Evolutionary conservation across 495 filamentous ascomycete species (phyloP).

Genomic region (Aspergillus hancockii): DNA sequence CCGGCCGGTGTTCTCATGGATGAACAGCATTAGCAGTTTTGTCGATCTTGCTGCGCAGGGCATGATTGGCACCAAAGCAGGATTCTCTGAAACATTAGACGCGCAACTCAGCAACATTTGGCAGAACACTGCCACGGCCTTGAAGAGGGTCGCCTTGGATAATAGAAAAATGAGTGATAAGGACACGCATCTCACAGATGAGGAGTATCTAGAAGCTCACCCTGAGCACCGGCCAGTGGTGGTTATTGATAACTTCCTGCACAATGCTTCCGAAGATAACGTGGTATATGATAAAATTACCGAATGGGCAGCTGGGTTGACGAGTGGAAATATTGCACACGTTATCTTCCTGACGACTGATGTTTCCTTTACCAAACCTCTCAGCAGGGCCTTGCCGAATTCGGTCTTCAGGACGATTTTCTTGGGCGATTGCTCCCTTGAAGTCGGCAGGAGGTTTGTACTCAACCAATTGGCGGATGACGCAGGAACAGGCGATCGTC

Average conservation of each 20-base stretch:
- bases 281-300: constrained; percentile 88
- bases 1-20: constrained; percentile 90
- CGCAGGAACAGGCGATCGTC: constrained; percentile 38
- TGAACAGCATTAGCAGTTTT: constrained; percentile 90
- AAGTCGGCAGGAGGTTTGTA: constrained; percentile 88
- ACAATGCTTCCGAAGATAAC: constrained; percentile 69
- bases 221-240: constrained; percentile 83
- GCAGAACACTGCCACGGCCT: constrained; percentile 78
- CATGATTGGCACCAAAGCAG: constrained; percentile 90
- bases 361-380: constrained; percentile 81
- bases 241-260: constrained; percentile 92
- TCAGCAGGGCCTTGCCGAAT: constrained; percentile 85
- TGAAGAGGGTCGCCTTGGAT: constrained; percentile 74
- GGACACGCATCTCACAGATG: constrained; percentile 71
- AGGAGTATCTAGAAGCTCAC: constrained; percentile 90
- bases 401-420: constrained; percentile 85
- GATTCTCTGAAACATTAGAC: constrained; percentile 93
- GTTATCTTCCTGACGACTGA: constrained; percentile 97
- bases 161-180: constrained; percentile 68
- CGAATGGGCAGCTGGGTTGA: constrained; percentile 88
- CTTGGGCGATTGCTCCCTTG: constrained; percentile 80
- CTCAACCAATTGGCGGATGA: constrained; percentile 71
- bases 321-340: constrained; percentile 87
- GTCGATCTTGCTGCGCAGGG: constrained; percentile 91
- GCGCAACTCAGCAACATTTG: constrained; percentile 89